A percentile compares a stretch with the other conserved stretches of the same genome.
These are phyloP conservation scores for Amauroascus verrucosus DNA, from an alignment of 2,329 filamentous ascomycete genomes.

Conservation along the genomic window DNA sequence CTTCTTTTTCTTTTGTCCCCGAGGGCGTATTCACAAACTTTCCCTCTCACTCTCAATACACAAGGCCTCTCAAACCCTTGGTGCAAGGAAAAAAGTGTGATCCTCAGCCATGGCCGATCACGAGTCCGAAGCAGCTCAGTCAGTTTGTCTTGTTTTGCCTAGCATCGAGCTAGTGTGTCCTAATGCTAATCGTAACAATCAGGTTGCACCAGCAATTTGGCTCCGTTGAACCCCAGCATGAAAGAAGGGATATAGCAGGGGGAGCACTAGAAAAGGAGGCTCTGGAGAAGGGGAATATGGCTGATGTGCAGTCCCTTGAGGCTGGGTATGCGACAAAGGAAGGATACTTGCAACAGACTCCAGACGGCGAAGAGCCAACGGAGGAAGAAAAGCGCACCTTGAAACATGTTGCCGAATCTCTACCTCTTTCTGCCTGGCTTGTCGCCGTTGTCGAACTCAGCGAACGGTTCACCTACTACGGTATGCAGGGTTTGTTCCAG, in stretches of 20 bases:
- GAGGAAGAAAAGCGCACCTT: constrained; percentile 43
- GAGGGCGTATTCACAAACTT: neutral
- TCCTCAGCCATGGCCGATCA: constrained; percentile 10
- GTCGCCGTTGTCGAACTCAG: constrained; percentile 48
- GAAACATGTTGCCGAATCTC: constrained; percentile 45
- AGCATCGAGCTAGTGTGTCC: neutral
- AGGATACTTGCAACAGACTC: constrained; percentile 18
- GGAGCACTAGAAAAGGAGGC: constrained; percentile 1
- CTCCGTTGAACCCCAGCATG: neutral
- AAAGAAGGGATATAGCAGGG: constrained; percentile 6
- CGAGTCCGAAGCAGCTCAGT: constrained; percentile 13
- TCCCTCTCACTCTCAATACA: neutral
- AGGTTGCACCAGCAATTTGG: constrained; percentile 8
- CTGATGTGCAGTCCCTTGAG: neutral
- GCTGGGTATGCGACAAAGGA: constrained; percentile 10
- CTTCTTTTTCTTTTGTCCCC: neutral
- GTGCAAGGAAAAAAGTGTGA: neutral
- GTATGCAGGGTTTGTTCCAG: constrained; percentile 45
- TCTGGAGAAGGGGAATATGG: neutral
- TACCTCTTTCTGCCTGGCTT: constrained; percentile 47
- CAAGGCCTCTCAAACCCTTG: neutral
- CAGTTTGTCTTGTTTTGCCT: neutral
- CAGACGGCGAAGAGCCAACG: constrained; percentile 45
- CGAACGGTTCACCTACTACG: constrained; percentile 52
- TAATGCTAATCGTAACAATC: neutral